Base-by-base conservation (phyloP, 164 flowering plant species). In the Stephania yunnanensis region DNA sequence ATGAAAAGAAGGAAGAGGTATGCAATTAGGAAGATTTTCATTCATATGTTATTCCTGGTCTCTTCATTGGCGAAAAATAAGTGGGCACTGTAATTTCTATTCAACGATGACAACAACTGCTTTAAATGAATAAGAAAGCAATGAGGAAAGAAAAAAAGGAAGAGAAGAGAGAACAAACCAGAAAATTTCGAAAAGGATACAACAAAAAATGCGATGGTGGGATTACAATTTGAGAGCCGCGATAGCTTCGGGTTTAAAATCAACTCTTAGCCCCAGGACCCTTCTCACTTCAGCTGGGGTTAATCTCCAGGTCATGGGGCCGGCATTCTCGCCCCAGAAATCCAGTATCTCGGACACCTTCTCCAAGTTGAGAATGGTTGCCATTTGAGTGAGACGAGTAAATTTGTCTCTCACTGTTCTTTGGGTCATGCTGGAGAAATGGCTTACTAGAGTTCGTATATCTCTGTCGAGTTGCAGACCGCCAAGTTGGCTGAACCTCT, bases 241-340 rank as follows among this genome's bases (percentile, higher is more conserved):
- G 55, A 95, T 92, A 9, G 96, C 93, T 81, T 95, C 98, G 46
- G 99, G 91, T 84, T 86, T 95, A 73, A 95, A 95, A 83, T 95
- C 99, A 45, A 91, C 89, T 78, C 98, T 87, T 52, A 95, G 85
- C 71, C 94, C 88, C 82, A 93, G 79, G 36, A 95, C 95, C 78
- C 97, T 85, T 78, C 96, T 92, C 61, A 95, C 99, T 84, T 95
- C 99, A 5, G 99, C 96, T 12, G 99, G 99, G 67, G 98, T 95
- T 46, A 95, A 83, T 78, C 99, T 87, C 99, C 99, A 95, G 10
- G 99, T 93, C 99, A 95, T 91, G 67, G 97, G 99, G 67, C 98
- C 98, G 12, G 99, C 87, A 77, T 93, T 93, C 87, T 95, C 99
- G 44, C 98, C 99, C 99, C 99, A 95, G 96, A 95, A 95, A 81